Base-by-base conservation (phyloP, 345 rosid species). In the Acer campestre region DNA sequence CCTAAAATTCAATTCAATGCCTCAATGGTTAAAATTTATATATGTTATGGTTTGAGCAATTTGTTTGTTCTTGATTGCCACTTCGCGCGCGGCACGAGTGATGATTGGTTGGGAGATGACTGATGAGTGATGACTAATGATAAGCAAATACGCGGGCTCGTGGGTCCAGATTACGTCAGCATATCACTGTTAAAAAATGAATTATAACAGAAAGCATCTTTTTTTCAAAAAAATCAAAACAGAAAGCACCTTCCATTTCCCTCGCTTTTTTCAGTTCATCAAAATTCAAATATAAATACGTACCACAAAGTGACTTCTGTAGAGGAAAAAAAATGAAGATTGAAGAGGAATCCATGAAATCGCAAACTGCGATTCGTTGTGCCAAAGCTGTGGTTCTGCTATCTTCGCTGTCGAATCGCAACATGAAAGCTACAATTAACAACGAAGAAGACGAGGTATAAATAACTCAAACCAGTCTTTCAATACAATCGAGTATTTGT, bases 311-410 rank as follows among this genome's bases (percentile, higher is more conserved):
- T n/a, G 67, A 67, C 17, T 53, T 14, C 58, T 14, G n/a, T 3
- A 59, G 42, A 18, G 49, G 46, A 17, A 14, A 11, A 16, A 40
- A 38, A 56, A 78, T 77, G 78, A 38, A 69, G 61, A 61, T 18
- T 56, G 77, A 73, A 48, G 74, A 74, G 13, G 72, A 61, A 74
- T 71, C 70, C 27, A 42, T 40, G 58, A 79, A 68, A 40, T 66
- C 76, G 46, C 75, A 55, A 31, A 35, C 44, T 53, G 76, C 79
- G 2, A 29, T 77, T 62, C 79, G 85, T 44, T 81, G 87, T 74
- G 85, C 81, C 17, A 70, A 72, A 75, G 79, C 77, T 2, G 80
- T 79, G 7, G 44, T 48, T 27, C 46, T 84, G 58, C 79, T 81
- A 14, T 61, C 72, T 46, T 68, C 74, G 38, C 56, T 81, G 61